Conservation (phyloP, 805 yeast genomes). For the Suhomyces emberorum region DNA sequence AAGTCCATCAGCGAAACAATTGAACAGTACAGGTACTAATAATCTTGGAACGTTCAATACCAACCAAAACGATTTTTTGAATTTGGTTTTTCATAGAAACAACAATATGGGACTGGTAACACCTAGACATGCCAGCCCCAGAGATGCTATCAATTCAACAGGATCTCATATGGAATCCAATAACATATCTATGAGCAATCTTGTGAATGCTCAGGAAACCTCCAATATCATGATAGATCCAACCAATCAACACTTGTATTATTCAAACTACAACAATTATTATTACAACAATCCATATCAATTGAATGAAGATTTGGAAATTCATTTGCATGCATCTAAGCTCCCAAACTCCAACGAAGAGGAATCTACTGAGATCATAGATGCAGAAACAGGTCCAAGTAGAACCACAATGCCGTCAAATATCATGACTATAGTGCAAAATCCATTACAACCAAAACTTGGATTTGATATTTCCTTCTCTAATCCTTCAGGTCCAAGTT, state of each 20-base stretch:
- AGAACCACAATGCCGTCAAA: slow-evolving; percentile 49
- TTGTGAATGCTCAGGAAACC: slow-evolving; percentile 11
- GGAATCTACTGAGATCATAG: slow-evolving; percentile 32
- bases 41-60: slow-evolving; percentile 11
- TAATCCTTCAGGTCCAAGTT: slow-evolving; percentile 13
- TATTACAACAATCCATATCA: slow-evolving; percentile 39
- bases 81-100: slow-evolving; percentile 51
- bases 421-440: slow-evolving; percentile 49
- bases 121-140: neutral
- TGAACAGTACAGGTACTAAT: slow-evolving; percentile 3
- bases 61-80: slow-evolving; percentile 47
- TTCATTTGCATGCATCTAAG: slow-evolving; percentile 42
- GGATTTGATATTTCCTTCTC: slow-evolving; percentile 40
- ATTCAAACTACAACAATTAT: slow-evolving; percentile 37
- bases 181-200: slow-evolving; percentile 15
- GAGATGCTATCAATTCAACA: neutral
- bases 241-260: slow-evolving; percentile 33
- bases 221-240: slow-evolving; percentile 24
- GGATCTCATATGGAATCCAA: neutral
- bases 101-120: slow-evolving; percentile 9
- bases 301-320: slow-evolving; percentile 36
- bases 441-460: slow-evolving; percentile 38
- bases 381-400: slow-evolving; percentile 25
- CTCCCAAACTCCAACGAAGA: slow-evolving; percentile 19
- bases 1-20: neutral